Base-by-base conservation (phyloP, 1,284 basidiomycete genomes). In the Chalciporus piperatoides region DNA sequence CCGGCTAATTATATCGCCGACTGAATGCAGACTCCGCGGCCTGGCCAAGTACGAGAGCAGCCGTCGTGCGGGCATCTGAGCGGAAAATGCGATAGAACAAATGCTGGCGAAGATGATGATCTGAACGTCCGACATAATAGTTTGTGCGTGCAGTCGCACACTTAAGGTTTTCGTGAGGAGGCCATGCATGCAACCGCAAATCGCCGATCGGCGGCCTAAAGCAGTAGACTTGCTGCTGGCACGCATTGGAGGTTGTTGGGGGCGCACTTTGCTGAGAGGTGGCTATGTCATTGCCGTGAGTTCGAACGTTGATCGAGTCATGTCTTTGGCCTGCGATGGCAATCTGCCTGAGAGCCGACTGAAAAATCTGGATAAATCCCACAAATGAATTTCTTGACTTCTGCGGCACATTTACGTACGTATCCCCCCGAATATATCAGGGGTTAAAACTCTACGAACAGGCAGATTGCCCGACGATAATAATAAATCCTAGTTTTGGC, bases 401-500 rank as follows among this genome's bases (percentile, higher is more conserved):
- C 62, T 53, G 30, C 54, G 53, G 62, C 59, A 58, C 50, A 70
- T 75, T 82, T 81, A 82, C 81, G 81, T 82, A 79, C 77, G 65
- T 64, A 63, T 65, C 62, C 58, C 75, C 74, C 70, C 70, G 67
- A 72, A 75, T 76, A 75, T 76, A 75, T 75, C 71, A 78, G 75
- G 77, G 76, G 74, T 69, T 68, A 74, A 58, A 56, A 59, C 52
- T 48, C 63, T 68, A 68, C 65, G 62, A 71, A 72, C 68, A 74
- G 69, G 59, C 70, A 73, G 75, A 76, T 77, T 72, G 72, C 69
- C 68, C 67, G 57, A 73, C 64, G 71, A 76, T 74, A 77, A 79
- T 81, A 80, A 81, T 79, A 80, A 77, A 72, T 73, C 68, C 71
- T 71, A 66, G 65, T 73, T 72, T 78, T 76, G 75, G 74, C 61